Evolutionary conservation across 495 filamentous ascomycete species (phyloP), one percentile per base, ranked within the genome.

Genomic region (Pseudomonodictys pantanalensis): DNA sequence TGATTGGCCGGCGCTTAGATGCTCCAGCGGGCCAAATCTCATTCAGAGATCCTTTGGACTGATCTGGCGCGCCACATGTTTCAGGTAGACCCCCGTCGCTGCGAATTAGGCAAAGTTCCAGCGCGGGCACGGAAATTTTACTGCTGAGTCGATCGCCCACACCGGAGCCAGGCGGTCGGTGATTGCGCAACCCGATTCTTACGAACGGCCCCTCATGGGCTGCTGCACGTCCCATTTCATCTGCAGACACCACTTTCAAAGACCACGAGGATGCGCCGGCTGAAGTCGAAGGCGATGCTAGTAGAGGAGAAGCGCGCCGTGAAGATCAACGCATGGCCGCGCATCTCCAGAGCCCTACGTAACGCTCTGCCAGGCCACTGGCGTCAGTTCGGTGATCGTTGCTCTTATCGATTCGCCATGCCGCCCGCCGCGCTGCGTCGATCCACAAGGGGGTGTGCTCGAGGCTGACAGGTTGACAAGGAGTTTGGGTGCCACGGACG

Each of bases 111-210:
- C 56, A 65, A 56, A 56, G 62, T 23, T 43, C 42, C 20, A 32
- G 57, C 35, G 53, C 45, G 39, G 42, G 26, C 45, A 66, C 63
- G 63, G 63, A 66, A 66, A 66, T 66, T 66, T 66, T 62, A 52
- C 51, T 62, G 46, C 55, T 60, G 39, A 62, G 58, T 32, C 49
- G 59, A 63, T 63, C 58, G 39, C 55, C 55, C 51, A 46, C 54
- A 67, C 51, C 52, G 45, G 65, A 48, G 60, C 65, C 65, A 60
- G 65, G 65, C 56, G 60, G 56, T 64, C 65, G 65, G 65, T 60
- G 65, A 68, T 68, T 68, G 65, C 65, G 65, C 65, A 68, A 68
- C 60, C 64, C 64, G 58, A 67, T 42, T 62, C 26, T 42, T 28
- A 32, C 45, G 48, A 56, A 67, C 54, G 60, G 46, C 60, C 54